Evolutionary conservation across 495 filamentous ascomycete species (phyloP).

Genomic region (Podospora conica): DNA sequence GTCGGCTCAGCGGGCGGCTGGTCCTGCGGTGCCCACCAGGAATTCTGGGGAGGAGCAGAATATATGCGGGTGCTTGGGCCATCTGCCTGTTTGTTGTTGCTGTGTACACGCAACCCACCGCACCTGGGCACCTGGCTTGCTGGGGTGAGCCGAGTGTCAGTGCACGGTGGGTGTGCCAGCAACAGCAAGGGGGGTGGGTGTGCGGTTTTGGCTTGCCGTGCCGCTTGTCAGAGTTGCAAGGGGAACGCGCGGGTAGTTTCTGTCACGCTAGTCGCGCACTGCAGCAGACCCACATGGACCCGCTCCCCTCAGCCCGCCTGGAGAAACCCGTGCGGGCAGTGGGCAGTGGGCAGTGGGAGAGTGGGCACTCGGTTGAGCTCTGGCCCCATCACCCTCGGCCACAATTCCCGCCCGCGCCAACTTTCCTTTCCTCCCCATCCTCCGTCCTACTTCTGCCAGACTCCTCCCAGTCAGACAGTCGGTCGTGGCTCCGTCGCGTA

Average conservation of each 20-base stretch:
- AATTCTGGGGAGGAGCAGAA: neutral
- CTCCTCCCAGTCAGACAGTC: neutral
- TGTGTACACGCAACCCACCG: neutral
- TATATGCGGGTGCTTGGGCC: neutral
- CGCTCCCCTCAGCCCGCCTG: neutral
- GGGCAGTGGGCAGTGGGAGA: neutral
- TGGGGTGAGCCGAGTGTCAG: neutral
- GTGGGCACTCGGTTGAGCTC: neutral
- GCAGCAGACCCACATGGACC: neutral
- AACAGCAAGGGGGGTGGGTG: neutral
- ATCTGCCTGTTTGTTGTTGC: neutral
- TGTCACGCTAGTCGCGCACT: neutral
- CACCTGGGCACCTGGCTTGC: neutral
- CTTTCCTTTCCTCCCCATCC: neutral
- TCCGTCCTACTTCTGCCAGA: neutral
- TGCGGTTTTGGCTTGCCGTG: neutral
- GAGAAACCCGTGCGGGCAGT: neutral
- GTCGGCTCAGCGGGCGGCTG: neutral
- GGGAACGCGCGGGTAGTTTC: neutral
- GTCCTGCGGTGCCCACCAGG: neutral
- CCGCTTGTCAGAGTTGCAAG: neutral
- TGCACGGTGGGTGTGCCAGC: too few relatives aligned
- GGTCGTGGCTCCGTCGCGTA: neutral
- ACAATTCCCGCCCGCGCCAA: neutral
- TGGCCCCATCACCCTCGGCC: neutral